Evolutionary conservation across 164 flowering plant genomes (phyloP), one percentile per base, ranked within the genome.

Genomic region (Berberis vulgaris): DNA sequence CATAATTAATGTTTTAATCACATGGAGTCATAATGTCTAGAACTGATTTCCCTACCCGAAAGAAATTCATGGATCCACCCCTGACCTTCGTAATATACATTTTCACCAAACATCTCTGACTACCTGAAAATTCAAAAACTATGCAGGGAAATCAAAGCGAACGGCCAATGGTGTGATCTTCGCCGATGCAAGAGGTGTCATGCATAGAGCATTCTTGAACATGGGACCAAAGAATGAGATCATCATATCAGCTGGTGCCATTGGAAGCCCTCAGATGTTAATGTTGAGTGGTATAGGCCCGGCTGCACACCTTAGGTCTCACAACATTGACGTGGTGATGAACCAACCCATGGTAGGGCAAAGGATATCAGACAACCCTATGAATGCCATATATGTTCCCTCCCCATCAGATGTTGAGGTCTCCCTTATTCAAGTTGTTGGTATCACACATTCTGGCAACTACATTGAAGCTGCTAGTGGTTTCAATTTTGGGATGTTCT

Each of bases 231-330:
- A 8, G 57, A 83, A 74, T 50, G 98, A 93, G 77, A 68, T 93
- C 38, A 80, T 90, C 0, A 2, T 67, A 3, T 67, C 70, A 4
- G 60, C 70, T 11, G 70, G 70, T 6, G 70, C 70, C 11, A 47
- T 93, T 0, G 97, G 98, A 7, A 93, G 95, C 79, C 96, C 97
- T 45, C 98, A 90, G 58, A 9, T 93, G 59, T 56, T 93, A 66
- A 83, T 93, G 88, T 49, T 89, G 52, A 89, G 91, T 50, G 91
- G 94, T 1, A 50, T 89, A 3, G 93, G 96, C n/a, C 91, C 93
- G 0, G 70, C 66, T 0, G 42, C 66, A 0, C 83, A 87, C 2
- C 81, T 87, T 0, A 12, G 6, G 67, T 67, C 80, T 42, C 84
- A 78, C 26, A 74, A 77, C n/a, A 82, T 93, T 50, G 43, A 41